Evolutionary conservation across 2,329 filamentous ascomycete species (phyloP).

Genomic region (Fonsecaea multimorphosa): DNA sequence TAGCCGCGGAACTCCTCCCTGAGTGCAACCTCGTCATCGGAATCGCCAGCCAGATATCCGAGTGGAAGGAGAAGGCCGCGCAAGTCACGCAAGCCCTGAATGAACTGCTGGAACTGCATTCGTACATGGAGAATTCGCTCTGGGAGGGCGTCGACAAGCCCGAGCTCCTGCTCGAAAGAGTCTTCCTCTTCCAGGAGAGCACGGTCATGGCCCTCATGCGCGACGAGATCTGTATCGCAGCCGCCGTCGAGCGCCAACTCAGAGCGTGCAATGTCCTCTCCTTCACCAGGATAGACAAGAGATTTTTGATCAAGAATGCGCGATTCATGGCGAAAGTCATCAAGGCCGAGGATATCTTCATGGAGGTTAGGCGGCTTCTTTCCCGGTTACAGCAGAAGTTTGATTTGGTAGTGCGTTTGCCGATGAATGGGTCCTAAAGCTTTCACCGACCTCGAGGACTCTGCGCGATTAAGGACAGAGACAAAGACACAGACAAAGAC

Average conservation of each 20-base stretch:
- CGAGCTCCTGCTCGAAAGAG: neutral
- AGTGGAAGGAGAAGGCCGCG: neutral
- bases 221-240: neutral
- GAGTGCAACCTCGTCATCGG: neutral
- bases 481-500: no score
- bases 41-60: neutral
- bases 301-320: neutral
- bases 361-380: neutral
- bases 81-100: neutral
- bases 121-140: neutral
- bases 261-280: neutral
- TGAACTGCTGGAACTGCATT: neutral
- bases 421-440: no score
- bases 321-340: neutral
- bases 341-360: neutral
- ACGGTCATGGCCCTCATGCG: neutral
- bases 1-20: neutral
- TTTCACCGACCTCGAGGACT: no score
- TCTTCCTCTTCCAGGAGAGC: neutral
- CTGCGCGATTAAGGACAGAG: no score
- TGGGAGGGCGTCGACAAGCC: neutral
- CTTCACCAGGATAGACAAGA: no score
- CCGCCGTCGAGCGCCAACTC: neutral
- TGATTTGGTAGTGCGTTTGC: no score
- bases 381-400: no score